Percentiles rank a stretch among this genome's conserved stretches.
Conservation (phyloP, 768 basidiomycete genomes). For the Suillus americanus region DNA sequence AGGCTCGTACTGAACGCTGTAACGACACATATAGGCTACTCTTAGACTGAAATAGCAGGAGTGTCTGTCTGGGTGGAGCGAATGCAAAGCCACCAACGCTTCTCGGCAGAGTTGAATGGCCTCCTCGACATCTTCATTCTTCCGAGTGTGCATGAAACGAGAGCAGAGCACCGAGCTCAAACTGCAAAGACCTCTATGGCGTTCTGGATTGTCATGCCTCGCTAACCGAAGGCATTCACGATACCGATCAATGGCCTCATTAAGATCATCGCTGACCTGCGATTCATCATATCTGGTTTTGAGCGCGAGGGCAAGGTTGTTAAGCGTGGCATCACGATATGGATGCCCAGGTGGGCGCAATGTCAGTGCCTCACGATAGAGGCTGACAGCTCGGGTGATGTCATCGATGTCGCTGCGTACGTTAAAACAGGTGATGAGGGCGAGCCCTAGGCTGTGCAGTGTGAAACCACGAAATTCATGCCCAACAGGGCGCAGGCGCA, state of each 20-base stretch:
- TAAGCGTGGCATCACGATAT: constrained; percentile 1
- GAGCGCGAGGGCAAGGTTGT: constrained; percentile 16
- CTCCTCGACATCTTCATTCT: constrained; percentile 24
- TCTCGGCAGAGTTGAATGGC: constrained; percentile 13
- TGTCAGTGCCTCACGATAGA: constrained; percentile 6
- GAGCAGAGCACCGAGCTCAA: constrained; percentile 16
- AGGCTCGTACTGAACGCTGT: no score
- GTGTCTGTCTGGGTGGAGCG: not conserved
- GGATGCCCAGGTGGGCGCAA: constrained; percentile 10
- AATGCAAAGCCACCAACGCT: not conserved
- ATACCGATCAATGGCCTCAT: constrained; percentile 17
- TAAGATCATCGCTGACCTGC: constrained; percentile 13
- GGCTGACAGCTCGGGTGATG: constrained; percentile 11
- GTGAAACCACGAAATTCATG: not conserved
- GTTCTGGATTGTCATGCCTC: constrained; percentile 10
- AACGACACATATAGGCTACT: no score
- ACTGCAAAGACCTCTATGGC: not conserved
- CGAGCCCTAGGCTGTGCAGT: constrained; percentile 17
- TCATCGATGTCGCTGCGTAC: not conserved
- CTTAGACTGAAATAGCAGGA: no score
- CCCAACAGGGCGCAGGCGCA: not conserved
- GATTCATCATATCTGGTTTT: constrained; percentile 10
- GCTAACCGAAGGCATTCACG: constrained; percentile 10
- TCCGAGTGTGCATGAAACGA: constrained; percentile 10
- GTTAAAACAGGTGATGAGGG: constrained; percentile 16